phyloP scores from a whole-genome alignment of 495 filamentous ascomycete genomes.

The Podospora appendiculata region DNA sequence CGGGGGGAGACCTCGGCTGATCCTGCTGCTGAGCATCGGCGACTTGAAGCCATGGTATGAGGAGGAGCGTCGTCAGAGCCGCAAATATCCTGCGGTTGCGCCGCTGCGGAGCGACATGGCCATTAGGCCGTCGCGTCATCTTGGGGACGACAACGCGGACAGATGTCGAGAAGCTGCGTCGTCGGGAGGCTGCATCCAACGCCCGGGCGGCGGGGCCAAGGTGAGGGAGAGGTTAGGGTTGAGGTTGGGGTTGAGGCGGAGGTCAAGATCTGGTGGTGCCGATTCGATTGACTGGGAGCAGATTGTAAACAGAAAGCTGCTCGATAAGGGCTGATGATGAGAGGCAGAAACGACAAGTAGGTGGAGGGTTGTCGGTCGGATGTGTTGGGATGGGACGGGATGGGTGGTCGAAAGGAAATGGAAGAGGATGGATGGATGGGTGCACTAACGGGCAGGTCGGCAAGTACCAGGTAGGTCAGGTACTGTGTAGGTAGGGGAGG shows the following conservation, averaged over 20 bases:
- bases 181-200: conserved; percentile 17
- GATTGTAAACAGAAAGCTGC: neutral
- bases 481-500: no score
- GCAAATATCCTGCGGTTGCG: conserved; percentile 43
- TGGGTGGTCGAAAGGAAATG: no score
- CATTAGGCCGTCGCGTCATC: conserved; percentile 51
- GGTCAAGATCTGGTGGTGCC: neutral
- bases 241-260: neutral
- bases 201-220: neutral
- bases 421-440: no score
- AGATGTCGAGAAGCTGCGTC: conserved; percentile 8
- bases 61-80: conserved; percentile 20
- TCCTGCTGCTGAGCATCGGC: conserved; percentile 57
- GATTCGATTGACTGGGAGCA: neutral
- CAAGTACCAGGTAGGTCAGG: no score
- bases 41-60: conserved; percentile 44
- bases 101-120: conserved; percentile 39
- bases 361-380: no score
- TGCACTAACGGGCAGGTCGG: no score
- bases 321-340: no score
- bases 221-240: neutral
- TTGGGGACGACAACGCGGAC: conserved; percentile 37
- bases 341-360: no score
- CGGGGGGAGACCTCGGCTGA: conserved; percentile 21
- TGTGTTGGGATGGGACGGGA: no score